These are phyloP conservation scores for Colletotrichum echinochloae DNA, from an alignment of 2,329 filamentous ascomycete species.

Conservation along the genomic window DNA sequence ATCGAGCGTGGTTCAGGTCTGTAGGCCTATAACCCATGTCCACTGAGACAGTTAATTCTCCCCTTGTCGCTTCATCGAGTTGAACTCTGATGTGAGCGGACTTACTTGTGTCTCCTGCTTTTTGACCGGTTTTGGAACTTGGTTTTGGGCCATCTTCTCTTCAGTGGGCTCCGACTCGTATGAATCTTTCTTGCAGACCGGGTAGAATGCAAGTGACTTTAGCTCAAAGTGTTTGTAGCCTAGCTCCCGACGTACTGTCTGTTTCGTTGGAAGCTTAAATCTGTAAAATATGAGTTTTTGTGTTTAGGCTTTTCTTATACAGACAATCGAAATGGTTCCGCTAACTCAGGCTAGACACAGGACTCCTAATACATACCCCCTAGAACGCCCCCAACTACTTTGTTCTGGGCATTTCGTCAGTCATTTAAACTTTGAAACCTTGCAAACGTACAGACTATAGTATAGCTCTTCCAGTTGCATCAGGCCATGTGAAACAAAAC, in stretches of 20 bases:
- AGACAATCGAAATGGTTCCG: too few relatives aligned
- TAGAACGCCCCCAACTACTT: too few relatives aligned
- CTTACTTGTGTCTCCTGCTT: neutral
- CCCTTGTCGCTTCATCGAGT: neutral
- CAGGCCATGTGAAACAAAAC: too few relatives aligned
- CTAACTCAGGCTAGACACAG: too few relatives aligned
- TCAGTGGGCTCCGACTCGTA: neutral
- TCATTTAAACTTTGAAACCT: too few relatives aligned
- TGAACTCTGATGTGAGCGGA: neutral
- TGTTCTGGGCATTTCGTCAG: too few relatives aligned
- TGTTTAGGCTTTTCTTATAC: too few relatives aligned
- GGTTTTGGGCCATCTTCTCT: neutral
- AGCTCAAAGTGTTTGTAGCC: too few relatives aligned
- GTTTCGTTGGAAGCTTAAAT: neutral
- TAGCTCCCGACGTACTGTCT: neutral
- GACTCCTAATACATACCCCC: too few relatives aligned
- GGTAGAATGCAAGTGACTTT: neutral
- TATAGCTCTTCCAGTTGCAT: too few relatives aligned
- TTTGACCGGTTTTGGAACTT: neutral
- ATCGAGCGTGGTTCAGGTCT: neutral
- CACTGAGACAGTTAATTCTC: neutral
- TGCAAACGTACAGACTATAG: too few relatives aligned
- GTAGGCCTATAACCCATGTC: neutral
- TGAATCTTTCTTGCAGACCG: neutral
- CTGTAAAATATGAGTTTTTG: too few relatives aligned